Percentiles rank a stretch among this genome's conserved stretches.
Conservation (phyloP, 345 rosid genomes). For the Geranium rotundifolium region DNA sequence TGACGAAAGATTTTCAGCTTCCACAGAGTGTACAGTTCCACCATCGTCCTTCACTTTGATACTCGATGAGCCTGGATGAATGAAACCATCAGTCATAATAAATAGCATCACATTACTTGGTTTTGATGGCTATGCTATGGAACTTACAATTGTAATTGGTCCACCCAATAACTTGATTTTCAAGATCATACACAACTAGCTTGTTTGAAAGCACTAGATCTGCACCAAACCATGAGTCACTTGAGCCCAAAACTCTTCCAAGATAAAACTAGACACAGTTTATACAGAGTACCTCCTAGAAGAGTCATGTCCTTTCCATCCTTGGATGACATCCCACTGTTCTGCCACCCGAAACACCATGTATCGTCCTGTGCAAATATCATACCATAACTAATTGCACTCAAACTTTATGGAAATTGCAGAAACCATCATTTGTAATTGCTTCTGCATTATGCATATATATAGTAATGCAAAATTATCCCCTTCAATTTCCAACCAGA, state of each 20-base stretch:
- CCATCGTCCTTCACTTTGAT: constrained; percentile 49
- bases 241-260: background rate
- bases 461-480: too few species aligned
- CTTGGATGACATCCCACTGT: constrained; percentile 11
- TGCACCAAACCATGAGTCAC: constrained; percentile 14
- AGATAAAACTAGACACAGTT: too few species aligned
- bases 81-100: background rate
- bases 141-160: constrained; percentile 74
- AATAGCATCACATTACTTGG: background rate
- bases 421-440: too few species aligned
- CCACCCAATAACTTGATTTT: constrained; percentile 77
- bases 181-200: constrained; percentile 69
- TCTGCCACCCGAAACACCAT: constrained; percentile 30
- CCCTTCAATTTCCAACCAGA: too few species aligned
- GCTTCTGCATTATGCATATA: too few species aligned
- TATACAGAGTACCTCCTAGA: constrained; percentile 18
- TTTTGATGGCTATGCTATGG: too few species aligned
- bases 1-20: constrained; percentile 37
- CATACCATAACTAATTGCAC: background rate
- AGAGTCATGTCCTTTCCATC: constrained; percentile 28
- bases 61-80: constrained; percentile 57
- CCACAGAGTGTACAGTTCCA: constrained; percentile 36
- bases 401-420: too few species aligned
- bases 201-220: constrained; percentile 79
- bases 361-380: constrained; percentile 9